Percentiles rank a stretch among this genome's conserved stretches.
These are phyloP conservation scores for Tricholoma terreum DNA, from an alignment of 768 basidiomycete species.

Conservation along the genomic window DNA sequence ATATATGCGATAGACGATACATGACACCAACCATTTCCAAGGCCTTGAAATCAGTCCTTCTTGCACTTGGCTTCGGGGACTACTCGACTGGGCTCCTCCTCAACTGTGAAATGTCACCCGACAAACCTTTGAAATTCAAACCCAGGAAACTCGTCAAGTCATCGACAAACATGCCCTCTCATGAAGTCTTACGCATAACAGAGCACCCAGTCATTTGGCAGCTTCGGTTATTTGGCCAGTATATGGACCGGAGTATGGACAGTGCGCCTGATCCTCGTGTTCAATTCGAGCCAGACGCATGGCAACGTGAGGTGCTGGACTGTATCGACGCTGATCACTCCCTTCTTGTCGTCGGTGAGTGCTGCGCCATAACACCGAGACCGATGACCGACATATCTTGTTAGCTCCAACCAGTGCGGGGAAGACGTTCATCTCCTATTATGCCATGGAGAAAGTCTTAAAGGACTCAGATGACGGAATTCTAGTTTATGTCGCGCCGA, in stretches of 20 bases:
- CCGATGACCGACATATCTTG: background rate
- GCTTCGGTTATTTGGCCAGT: slow-evolving; percentile 64
- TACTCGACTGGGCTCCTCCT: slow-evolving; percentile 27
- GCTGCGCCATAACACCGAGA: background rate
- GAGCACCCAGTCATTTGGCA: slow-evolving; percentile 66
- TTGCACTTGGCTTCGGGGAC: slow-evolving; percentile 45
- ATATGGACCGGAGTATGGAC: slow-evolving; percentile 73
- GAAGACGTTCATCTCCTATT: slow-evolving; percentile 76
- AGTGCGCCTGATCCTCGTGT: slow-evolving; percentile 55
- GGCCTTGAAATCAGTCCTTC: slow-evolving; percentile 38
- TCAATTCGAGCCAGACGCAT: slow-evolving; percentile 63
- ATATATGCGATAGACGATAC: slow-evolving; percentile 34
- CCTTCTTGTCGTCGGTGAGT: slow-evolving; percentile 63
- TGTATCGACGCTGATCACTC: slow-evolving; percentile 57
- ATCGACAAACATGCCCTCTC: slow-evolving; percentile 34
- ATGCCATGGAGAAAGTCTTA: slow-evolving; percentile 71
- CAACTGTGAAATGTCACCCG: slow-evolving; percentile 3
- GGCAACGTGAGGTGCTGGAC: slow-evolving; percentile 68
- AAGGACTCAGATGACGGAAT: slow-evolving; percentile 63
- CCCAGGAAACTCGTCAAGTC: slow-evolving; percentile 54
- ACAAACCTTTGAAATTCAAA: slow-evolving; percentile 42
- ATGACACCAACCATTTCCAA: slow-evolving; percentile 34
- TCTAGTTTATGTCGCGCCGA: slow-evolving; percentile 71
- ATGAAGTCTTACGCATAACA: slow-evolving; percentile 52
- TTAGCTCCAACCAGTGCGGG: slow-evolving; percentile 69